Evolutionary conservation across 2,329 filamentous ascomycete species (phyloP).

Genomic region (Penicillium aurantiogriseum): DNA sequence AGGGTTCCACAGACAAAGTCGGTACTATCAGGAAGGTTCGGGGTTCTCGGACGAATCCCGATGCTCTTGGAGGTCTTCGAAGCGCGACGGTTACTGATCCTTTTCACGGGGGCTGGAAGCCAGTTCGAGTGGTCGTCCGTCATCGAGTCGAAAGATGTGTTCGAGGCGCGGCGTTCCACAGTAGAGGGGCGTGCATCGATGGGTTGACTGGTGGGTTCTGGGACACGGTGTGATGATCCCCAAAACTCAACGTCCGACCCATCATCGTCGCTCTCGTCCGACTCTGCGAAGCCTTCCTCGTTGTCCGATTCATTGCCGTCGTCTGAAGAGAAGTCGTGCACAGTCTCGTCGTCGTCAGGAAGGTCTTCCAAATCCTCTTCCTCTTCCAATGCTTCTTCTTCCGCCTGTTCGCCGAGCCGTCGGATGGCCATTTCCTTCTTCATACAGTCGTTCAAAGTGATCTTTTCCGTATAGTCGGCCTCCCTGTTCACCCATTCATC

Average conservation of each 20-base stretch:
- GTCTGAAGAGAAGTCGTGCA: constrained; percentile 51
- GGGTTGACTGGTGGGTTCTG: constrained; percentile 56
- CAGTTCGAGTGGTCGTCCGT: constrained; percentile 33
- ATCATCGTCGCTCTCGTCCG: constrained; percentile 61
- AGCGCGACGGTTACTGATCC: constrained; percentile 32
- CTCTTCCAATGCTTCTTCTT: constrained; percentile 80
- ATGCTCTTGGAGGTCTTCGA: constrained; percentile 39
- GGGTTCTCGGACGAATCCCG: constrained; percentile 66
- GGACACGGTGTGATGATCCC: constrained; percentile 49
- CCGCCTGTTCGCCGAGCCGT: constrained; percentile 80
- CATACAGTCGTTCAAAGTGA: constrained; percentile 88
- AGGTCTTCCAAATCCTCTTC: constrained; percentile 65
- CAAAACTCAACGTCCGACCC: constrained; percentile 66
- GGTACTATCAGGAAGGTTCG: constrained; percentile 91
- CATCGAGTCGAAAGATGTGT: constrained; percentile 55
- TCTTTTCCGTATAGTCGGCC: constrained; percentile 62
- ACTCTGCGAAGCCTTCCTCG: constrained; percentile 67
- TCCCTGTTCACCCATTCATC: constrained; percentile 88
- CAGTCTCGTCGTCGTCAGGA: constrained; percentile 63
- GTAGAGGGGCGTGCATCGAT: constrained; percentile 49
- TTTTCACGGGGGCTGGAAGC: constrained; percentile 32
- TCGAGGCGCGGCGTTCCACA: constrained; percentile 49
- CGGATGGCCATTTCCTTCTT: constrained; percentile 87
- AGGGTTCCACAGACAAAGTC: constrained; percentile 99
- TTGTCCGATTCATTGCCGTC: constrained; percentile 81